phyloP scores from a whole-genome alignment of 768 basidiomycete species.

The Suillus clintonianus region DNA sequence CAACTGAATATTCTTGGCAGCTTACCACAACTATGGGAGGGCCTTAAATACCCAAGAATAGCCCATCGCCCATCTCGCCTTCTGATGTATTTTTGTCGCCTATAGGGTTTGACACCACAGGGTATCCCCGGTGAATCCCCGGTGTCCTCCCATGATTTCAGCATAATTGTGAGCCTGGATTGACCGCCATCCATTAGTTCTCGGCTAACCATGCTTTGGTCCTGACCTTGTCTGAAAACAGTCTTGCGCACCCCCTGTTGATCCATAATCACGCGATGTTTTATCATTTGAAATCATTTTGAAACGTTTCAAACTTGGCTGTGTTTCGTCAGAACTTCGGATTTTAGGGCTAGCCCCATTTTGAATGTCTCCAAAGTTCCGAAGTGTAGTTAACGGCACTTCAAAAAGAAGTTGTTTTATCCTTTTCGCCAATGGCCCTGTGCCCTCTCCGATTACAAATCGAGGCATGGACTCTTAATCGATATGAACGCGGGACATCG shows the following conservation, averaged over 20 bases:
- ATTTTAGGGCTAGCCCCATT: background rate
- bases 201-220: too few species aligned
- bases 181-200: too few species aligned
- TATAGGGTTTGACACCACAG: background rate
- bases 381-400: background rate
- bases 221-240: background rate
- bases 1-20: background rate
- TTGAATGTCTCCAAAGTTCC: background rate
- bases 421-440: background rate
- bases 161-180: background rate
- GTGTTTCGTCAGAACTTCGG: background rate
- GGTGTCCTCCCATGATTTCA: background rate
- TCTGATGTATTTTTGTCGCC: background rate
- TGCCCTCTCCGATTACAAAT: background rate
- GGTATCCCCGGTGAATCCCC: background rate
- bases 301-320: background rate
- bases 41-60: background rate
- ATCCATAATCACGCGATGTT: background rate
- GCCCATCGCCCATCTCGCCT: background rate
- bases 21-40: background rate
- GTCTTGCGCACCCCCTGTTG: too few species aligned
- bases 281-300: background rate
- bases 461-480: background rate
- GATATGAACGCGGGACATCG: constrained; percentile 32
- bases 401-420: background rate